Base-by-base conservation (phyloP, 2,329 filamentous ascomycete species). In the Penicillium sp. region DNA sequence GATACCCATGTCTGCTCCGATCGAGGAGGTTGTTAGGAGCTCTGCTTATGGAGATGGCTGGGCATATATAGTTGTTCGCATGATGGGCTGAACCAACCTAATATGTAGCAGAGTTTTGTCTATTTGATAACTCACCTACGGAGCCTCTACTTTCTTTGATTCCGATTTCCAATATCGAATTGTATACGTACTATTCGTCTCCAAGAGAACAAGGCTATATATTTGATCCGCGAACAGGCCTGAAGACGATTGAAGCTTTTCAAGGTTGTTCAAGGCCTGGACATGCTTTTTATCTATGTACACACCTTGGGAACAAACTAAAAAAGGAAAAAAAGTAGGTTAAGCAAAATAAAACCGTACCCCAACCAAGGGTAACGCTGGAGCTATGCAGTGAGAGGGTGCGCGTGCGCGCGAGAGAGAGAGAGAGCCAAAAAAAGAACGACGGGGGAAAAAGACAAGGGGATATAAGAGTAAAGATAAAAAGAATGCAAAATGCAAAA, bases 1-100 rank as follows among this genome's bases (percentile, higher is more conserved):
- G 0, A 79, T 95, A 51, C 91, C 93, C 1, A 85, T 97, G 73
- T 72, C 75, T 52, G 86, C 89, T 1, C 83, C 83, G 22, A 69
- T 98, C 17, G 86, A 88, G 62, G 91, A 96, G 41, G 67, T 98
- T 51, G 86, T 93, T 71, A 79, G 83, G 49, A 85, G 85, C 62
- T 85, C 87, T 4, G 82, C 88, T 2, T 97, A 96, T 73, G 83
- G 88, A 0, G 93, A 98, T 70, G 93, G 93, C 0, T 98, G 90
- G 85, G 69, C 95, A 24, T 88, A 88, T 67, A 70, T 96, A 37
- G 86, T 88, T 45, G 79, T 96, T 5, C 77, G 83, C 19, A 84
- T 94, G 73, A 75, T 88, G 64, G 73, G 17, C 17, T 17, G 17
- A 17, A 17, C 17, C 17, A 17, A 17, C 17, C 17, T 17, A 17